phyloP scores from a whole-genome alignment of 2,329 filamentous ascomycete genomes.

The Juglanconis sp. region DNA sequence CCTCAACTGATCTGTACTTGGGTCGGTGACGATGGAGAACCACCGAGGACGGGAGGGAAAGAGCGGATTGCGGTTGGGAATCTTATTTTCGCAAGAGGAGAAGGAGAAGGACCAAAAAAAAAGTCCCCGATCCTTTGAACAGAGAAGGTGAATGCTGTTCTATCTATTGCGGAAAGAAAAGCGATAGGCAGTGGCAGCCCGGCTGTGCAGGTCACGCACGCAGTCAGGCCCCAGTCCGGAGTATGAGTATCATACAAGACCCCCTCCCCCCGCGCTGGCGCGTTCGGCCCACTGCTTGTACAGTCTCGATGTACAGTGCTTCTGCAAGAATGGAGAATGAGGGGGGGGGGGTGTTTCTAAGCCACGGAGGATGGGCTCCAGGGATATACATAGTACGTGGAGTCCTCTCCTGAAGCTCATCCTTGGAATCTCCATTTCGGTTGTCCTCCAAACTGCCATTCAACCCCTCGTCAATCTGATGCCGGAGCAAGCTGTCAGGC shows the following conservation, averaged over 20 bases:
- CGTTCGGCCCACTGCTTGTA: not conserved
- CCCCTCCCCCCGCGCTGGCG: not conserved
- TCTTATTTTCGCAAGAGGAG: conserved; percentile 1
- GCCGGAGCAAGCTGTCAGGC: not conserved
- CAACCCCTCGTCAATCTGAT: not conserved
- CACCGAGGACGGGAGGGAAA: conserved; percentile 15
- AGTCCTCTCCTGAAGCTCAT: too few species aligned
- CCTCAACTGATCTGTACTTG: not conserved
- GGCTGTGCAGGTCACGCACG: conserved; percentile 12
- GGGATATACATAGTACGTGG: not conserved
- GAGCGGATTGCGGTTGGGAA: conserved; percentile 18
- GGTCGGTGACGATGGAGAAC: conserved; percentile 13
- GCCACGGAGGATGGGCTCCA: not conserved
- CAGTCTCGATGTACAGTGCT: not conserved
- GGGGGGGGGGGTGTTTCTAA: not conserved
- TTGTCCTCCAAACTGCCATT: not conserved
- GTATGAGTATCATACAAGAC: not conserved
- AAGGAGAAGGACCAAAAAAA: conserved; percentile 9
- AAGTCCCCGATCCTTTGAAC: conserved; percentile 15
- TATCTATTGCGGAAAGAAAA: conserved; percentile 4
- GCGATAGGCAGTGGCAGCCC: conserved; percentile 5
- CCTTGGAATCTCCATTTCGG: not conserved
- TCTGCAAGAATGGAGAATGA: not conserved
- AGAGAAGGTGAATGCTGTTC: conserved; percentile 5
- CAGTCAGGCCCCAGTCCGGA: not conserved